These are phyloP conservation scores for Clarireedia hainanense DNA, from an alignment of 2,329 filamentous ascomycete species.

Conservation along the genomic window DNA sequence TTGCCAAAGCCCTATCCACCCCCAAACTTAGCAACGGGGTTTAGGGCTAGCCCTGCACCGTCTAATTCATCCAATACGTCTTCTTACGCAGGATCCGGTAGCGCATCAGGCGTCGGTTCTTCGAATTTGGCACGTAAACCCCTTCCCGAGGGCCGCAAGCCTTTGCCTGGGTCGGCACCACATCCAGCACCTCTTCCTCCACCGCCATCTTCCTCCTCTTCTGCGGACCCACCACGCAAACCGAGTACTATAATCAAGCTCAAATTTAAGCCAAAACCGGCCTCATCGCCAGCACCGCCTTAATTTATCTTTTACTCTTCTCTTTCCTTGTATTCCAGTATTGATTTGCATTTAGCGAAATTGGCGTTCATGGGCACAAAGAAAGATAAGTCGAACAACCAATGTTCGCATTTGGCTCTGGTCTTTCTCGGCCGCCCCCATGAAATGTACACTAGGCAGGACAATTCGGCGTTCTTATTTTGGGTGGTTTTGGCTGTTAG, in stretches of 20 bases:
- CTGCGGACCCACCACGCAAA: neutral
- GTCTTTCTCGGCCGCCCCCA: too few species aligned
- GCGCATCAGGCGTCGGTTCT: slow-evolving; percentile 1
- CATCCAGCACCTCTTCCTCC: neutral
- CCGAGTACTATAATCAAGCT: neutral
- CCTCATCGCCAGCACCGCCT: neutral
- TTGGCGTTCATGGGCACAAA: neutral
- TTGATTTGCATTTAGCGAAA: neutral
- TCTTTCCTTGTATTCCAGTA: neutral
- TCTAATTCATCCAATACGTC: slow-evolving; percentile 10
- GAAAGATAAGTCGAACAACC: neutral
- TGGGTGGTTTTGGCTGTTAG: neutral
- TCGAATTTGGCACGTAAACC: slow-evolving; percentile 13
- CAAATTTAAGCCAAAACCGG: neutral
- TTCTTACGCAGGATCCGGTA: slow-evolving; percentile 2
- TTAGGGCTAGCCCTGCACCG: slow-evolving; percentile 10
- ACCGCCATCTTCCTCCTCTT: neutral
- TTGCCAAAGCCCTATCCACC: slow-evolving; percentile 15
- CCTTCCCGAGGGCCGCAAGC: slow-evolving; percentile 15
- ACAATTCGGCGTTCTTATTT: neutral
- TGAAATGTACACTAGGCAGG: neutral
- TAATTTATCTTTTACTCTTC: neutral
- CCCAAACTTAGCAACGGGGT: slow-evolving; percentile 15
- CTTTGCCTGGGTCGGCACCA: slow-evolving; percentile 9
- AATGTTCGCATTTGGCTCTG: too few species aligned